phyloP scores from a whole-genome alignment of 2,329 filamentous ascomycete species.

The Achaetomium macrosporum region DNA sequence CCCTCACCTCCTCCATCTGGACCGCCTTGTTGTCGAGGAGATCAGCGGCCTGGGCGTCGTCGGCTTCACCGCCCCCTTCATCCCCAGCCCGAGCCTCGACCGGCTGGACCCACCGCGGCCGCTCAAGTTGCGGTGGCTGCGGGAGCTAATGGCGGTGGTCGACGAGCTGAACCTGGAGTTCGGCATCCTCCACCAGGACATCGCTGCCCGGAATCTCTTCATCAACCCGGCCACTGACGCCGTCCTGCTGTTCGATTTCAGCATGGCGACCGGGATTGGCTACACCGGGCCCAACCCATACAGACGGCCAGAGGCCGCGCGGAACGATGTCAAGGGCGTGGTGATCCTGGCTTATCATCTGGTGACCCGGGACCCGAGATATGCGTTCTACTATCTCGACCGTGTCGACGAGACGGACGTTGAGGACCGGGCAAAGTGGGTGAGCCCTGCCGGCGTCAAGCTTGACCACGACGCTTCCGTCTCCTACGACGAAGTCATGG shows the following conservation, averaged over 20 bases:
- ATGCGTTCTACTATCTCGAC: neutral
- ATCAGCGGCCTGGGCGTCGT: neutral
- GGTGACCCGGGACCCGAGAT: neutral
- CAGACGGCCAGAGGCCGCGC: neutral
- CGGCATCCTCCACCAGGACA: conserved; percentile 36
- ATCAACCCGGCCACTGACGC: conserved; percentile 30
- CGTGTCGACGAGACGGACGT: neutral
- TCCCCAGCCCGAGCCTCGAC: neutral
- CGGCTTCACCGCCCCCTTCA: neutral
- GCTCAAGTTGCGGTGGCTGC: conserved; percentile 34
- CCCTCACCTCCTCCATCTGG: neutral
- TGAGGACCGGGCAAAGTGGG: neutral
- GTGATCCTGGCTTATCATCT: neutral
- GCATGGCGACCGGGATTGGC: neutral
- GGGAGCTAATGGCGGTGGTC: conserved; percentile 33
- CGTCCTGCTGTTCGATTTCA: conserved; percentile 25
- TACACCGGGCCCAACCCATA: neutral
- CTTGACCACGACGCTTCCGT: neutral
- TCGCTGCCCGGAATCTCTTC: conserved; percentile 34
- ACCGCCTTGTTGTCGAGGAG: neutral
- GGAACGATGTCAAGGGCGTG: conserved; percentile 3
- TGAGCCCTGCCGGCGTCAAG: neutral
- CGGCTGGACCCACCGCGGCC: conserved; percentile 2
- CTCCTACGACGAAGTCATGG: neutral
- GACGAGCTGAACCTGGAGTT: conserved; percentile 35